A percentile compares a stretch with the other conserved stretches of the same genome.
These are phyloP conservation scores for Microcera coccophila DNA, from an alignment of 2,329 filamentous ascomycete species.

Conservation along the genomic window DNA sequence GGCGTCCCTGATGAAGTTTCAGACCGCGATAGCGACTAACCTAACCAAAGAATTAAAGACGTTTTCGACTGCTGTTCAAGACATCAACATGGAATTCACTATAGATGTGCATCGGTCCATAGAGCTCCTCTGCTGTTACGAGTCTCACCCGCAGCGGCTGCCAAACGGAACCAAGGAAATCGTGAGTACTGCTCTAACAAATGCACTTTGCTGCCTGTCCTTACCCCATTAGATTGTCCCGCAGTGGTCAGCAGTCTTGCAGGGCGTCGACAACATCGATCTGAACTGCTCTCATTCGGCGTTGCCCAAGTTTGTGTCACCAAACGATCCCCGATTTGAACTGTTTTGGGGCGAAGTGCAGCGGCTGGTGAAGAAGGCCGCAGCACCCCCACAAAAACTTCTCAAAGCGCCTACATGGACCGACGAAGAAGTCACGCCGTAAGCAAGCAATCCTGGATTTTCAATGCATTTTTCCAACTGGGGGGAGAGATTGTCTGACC, in stretches of 20 bases:
- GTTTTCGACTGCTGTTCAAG: conserved; percentile 17
- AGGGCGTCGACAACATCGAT: conserved; percentile 18
- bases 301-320: conserved; percentile 16
- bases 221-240: conserved; percentile 17
- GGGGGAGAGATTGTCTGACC: not conserved
- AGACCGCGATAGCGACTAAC: conserved; percentile 14
- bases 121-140: conserved; percentile 19
- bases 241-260: conserved; percentile 19
- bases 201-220: not conserved
- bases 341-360: conserved; percentile 20
- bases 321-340: conserved; percentile 15
- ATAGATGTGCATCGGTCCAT: conserved; percentile 19
- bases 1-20: conserved; percentile 15
- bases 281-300: conserved; percentile 20
- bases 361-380: conserved; percentile 14
- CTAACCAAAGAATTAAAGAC: conserved; percentile 18
- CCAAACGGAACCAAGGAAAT: conserved; percentile 17
- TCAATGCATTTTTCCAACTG: not conserved
- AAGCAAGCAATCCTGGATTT: not conserved
- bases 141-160: conserved; percentile 17
- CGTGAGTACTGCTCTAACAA: conserved; percentile 2
- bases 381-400: conserved; percentile 4
- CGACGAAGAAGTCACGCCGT: conserved; percentile 11
- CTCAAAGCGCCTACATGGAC: conserved; percentile 15
- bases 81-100: conserved; percentile 23